Percentiles rank a stretch among this genome's conserved stretches.
Evolutionary conservation across 163 green algal genomes (phyloP).

Genomic region (Coccomyxa subellipsoidea): DNA sequence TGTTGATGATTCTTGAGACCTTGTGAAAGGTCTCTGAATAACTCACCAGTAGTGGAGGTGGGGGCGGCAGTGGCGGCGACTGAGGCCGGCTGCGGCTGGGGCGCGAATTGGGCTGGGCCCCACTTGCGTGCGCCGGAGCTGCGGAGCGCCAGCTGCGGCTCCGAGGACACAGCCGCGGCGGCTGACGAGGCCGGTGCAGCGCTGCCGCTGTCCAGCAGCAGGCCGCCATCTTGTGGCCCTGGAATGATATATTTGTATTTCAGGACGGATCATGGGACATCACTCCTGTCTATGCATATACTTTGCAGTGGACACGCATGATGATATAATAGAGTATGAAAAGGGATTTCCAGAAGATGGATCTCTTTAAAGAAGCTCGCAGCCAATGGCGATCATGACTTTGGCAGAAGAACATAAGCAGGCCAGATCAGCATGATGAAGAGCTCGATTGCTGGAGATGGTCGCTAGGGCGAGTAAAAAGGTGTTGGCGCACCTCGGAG

Average conservation of each 20-base stretch:
- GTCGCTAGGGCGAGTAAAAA: background rate
- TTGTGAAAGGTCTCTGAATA: no score
- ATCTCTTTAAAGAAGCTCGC: no score
- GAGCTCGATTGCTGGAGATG: no score
- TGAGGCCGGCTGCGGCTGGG: background rate
- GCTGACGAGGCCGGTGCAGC: conserved; percentile 12
- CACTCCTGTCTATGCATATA: no score
- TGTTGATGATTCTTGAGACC: no score
- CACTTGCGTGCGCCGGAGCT: conserved; percentile 37
- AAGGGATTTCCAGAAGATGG: no score
- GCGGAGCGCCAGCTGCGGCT: conserved; percentile 45
- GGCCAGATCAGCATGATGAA: background rate
- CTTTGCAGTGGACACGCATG: no score
- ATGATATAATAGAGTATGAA: no score
- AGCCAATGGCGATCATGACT: no score
- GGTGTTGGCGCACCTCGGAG: background rate
- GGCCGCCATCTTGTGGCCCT: background rate
- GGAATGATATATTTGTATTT: no score
- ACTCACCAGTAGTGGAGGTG: conserved; percentile 9
- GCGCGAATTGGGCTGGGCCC: conserved; percentile 47
- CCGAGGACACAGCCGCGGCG: background rate
- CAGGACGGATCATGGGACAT: no score
- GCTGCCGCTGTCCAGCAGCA: conserved; percentile 7
- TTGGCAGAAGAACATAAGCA: no score
- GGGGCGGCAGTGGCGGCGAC: conserved; percentile 1